Percentiles rank a stretch among this genome's conserved stretches.
phyloP scores from a whole-genome alignment of 306 rosid genomes.

The Cercis canadensis region DNA sequence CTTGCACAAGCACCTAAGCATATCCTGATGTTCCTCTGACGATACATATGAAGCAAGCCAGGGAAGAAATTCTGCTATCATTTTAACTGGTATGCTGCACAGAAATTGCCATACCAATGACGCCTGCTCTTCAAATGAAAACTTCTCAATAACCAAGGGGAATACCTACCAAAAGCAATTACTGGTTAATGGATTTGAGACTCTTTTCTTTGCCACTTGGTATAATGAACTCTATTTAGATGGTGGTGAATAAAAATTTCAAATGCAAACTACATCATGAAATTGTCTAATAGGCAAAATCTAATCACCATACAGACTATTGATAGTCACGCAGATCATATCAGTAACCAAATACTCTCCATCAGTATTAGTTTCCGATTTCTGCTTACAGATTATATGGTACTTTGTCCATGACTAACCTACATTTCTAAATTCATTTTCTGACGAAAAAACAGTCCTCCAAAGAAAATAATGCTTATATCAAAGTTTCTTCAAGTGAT shows the following conservation, averaged over 20 bases:
- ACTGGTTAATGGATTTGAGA: constrained; percentile 15
- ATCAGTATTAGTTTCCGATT: neutral
- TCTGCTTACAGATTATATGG: neutral
- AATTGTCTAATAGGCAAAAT: neutral
- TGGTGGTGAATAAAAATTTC: neutral
- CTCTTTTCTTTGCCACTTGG: neutral
- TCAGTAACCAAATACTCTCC: neutral
- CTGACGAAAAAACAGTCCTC: neutral
- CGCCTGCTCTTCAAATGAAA: constrained; percentile 45
- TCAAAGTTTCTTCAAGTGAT: constrained; percentile 1
- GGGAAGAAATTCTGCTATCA: constrained; percentile 44
- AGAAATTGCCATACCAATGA: constrained; percentile 44
- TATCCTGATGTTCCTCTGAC: constrained; percentile 35
- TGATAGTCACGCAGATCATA: neutral
- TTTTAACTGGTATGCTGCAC: constrained; percentile 45
- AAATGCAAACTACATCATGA: neutral
- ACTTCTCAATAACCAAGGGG: constrained; percentile 44
- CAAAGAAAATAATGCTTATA: constrained; percentile 1
- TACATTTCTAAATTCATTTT: neutral
- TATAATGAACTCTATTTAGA: neutral
- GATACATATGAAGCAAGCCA: constrained; percentile 38
- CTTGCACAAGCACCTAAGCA: constrained; percentile 35
- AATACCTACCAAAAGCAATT: constrained; percentile 39
- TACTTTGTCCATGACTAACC: constrained; percentile 13
- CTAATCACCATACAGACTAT: neutral